These are phyloP conservation scores for Byssothecium circinans DNA, from an alignment of 2,329 filamentous ascomycete genomes.

Conservation along the genomic window DNA sequence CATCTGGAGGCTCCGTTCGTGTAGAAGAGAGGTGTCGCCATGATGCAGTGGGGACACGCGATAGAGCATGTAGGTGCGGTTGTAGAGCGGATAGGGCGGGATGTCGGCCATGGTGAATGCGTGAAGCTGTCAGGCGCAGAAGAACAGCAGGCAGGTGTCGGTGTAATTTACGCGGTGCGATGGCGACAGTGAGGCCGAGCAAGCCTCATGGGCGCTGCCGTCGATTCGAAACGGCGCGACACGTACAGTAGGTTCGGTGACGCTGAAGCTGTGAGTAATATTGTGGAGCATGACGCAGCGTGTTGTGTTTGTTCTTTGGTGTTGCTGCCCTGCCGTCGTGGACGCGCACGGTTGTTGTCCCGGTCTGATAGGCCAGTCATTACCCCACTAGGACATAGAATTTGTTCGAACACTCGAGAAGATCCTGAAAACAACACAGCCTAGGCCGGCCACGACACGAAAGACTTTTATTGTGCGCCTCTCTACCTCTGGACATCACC, in stretches of 20 bases:
- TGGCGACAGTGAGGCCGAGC: neutral
- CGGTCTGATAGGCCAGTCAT: slow-evolving; percentile 11
- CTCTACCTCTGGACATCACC: slow-evolving; percentile 1
- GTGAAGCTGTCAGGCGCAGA: neutral
- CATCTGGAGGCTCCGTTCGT: slow-evolving; percentile 43
- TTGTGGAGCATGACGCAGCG: neutral
- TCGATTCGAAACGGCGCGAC: too few relatives aligned
- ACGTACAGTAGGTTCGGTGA: too few relatives aligned
- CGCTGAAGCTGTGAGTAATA: slow-evolving; percentile 3
- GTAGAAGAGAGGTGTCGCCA: slow-evolving; percentile 40
- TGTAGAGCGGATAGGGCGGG: slow-evolving; percentile 51
- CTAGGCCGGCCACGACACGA: slow-evolving; percentile 11
- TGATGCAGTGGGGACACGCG: slow-evolving; percentile 58
- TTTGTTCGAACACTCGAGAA: slow-evolving; percentile 20
- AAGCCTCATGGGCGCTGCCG: too few relatives aligned
- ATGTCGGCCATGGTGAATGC: slow-evolving; percentile 36
- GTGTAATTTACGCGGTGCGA: neutral
- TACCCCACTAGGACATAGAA: slow-evolving; percentile 15
- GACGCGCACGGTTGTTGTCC: slow-evolving; percentile 11
- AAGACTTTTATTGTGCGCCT: slow-evolving; percentile 8
- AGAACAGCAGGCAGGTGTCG: neutral
- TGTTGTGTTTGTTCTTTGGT: too few relatives aligned
- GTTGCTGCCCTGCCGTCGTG: too few relatives aligned
- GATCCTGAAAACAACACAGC: slow-evolving; percentile 4
- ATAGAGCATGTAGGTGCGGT: slow-evolving; percentile 57